Conservation (phyloP, 2,329 filamentous ascomycete species). For the Colletotrichum salicis region DNA sequence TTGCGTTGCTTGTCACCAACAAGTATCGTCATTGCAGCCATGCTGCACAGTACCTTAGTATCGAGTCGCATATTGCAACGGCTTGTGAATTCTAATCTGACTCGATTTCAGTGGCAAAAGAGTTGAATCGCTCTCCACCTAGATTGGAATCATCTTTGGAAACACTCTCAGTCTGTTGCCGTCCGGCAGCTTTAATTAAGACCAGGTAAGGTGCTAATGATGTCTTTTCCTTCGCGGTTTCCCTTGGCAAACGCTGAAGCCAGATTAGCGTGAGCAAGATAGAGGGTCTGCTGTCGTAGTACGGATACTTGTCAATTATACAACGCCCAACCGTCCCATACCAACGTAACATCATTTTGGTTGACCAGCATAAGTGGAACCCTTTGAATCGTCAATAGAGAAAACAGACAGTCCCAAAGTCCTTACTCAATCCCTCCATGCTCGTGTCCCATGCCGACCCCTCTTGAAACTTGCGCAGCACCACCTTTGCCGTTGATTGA, state of each 20-base stretch:
- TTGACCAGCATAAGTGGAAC: background rate
- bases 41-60: no score
- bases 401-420: background rate
- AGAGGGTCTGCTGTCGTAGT: slow-evolving; percentile 3
- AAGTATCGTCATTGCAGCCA: no score
- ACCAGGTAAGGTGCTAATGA: no score
- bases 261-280: slow-evolving; percentile 27
- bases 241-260: background rate
- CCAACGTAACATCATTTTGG: background rate
- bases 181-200: no score
- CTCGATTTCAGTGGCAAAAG: no score
- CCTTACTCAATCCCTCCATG: slow-evolving; percentile 4
- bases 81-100: no score
- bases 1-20: no score
- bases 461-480: slow-evolving; percentile 27
- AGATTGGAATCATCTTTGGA: no score
- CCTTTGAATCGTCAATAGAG: background rate
- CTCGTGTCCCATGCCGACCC: slow-evolving; percentile 7
- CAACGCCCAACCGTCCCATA: background rate
- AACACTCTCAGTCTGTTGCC: no score
- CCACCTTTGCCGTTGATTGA: background rate
- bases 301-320: background rate
- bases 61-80: no score
- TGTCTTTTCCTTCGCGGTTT: background rate
- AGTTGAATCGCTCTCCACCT: no score